These are phyloP conservation scores for Malassezia slooffiae DNA, from an alignment of 1,284 basidiomycete species.

Conservation along the genomic window DNA sequence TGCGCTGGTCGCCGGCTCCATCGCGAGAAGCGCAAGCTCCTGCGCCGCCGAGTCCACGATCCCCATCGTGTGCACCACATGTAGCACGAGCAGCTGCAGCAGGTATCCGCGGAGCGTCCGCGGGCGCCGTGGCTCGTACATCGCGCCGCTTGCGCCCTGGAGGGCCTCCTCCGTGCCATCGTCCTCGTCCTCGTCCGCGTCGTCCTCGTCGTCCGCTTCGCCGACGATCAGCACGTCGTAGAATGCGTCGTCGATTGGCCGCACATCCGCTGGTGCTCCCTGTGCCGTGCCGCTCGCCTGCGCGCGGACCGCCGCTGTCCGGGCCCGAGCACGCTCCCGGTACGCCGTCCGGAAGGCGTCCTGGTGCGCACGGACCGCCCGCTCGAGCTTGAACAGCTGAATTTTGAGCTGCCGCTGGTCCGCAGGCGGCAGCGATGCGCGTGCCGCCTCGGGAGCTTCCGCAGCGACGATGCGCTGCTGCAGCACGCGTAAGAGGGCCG, in stretches of 20 bases:
- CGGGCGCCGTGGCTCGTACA: constrained; percentile 4
- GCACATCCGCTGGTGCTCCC: no score
- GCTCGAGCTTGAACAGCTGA: constrained; percentile 29
- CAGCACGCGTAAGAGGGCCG: constrained; percentile 9
- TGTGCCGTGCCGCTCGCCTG: neutral
- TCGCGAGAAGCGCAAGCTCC: constrained; percentile 29
- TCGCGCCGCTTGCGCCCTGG: neutral
- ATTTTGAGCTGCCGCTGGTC: constrained; percentile 32
- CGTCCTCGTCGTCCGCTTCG: constrained; percentile 26
- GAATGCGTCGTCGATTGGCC: constrained; percentile 18
- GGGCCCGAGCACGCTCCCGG: no score
- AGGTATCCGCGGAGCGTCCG: constrained; percentile 29
- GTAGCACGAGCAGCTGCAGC: constrained; percentile 29
- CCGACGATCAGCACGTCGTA: constrained; percentile 22
- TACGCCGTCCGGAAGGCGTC: constrained; percentile 22
- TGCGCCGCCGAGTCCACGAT: constrained; percentile 21
- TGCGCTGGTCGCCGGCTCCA: constrained; percentile 20
- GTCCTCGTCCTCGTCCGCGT: constrained; percentile 12
- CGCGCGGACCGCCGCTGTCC: no score
- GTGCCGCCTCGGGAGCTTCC: neutral
- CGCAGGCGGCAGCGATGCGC: neutral
- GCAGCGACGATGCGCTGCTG: neutral
- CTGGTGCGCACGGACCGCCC: constrained; percentile 21
- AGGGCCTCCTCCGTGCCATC: neutral
- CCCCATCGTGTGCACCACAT: constrained; percentile 18